Conservation (phyloP, 169 alveolate species). For the Cryptosporidium muris region DNA sequence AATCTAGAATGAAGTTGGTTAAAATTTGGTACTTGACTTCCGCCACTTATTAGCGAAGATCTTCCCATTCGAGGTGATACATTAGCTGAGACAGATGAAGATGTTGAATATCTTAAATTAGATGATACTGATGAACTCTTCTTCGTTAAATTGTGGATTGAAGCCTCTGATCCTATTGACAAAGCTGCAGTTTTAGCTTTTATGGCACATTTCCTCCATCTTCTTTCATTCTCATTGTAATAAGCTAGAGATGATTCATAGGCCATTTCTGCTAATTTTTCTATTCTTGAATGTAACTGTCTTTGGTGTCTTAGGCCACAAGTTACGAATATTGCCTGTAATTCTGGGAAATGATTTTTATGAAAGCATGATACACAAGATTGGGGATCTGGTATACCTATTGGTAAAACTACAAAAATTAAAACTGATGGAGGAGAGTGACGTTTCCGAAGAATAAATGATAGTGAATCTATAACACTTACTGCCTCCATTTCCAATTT, state of each 20-base stretch:
- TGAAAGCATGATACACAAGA: slow-evolving; percentile 58
- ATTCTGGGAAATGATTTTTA: slow-evolving; percentile 59
- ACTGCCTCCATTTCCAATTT: slow-evolving; percentile 51
- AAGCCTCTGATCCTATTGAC: slow-evolving; percentile 13
- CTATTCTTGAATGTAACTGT: slow-evolving; percentile 53
- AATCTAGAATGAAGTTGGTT: slow-evolving; percentile 57
- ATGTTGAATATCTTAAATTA: slow-evolving; percentile 18
- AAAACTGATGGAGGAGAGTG: slow-evolving; percentile 69
- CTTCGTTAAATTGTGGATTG: slow-evolving; percentile 11
- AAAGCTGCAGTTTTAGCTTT: slow-evolving; percentile 65
- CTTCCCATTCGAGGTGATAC: slow-evolving; percentile 54
- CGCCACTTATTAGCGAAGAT: slow-evolving; percentile 10
- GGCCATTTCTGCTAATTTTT: slow-evolving; percentile 65
- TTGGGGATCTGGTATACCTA: slow-evolving; percentile 68
- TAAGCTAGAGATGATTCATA: slow-evolving; percentile 64
- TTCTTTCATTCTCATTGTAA: slow-evolving; percentile 57
- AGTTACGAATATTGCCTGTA: slow-evolving; percentile 63
- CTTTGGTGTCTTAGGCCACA: slow-evolving; percentile 63
- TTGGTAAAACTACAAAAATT: slow-evolving; percentile 57
- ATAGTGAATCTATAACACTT: slow-evolving; percentile 7
- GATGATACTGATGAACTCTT: slow-evolving; percentile 27
- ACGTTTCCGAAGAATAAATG: slow-evolving; percentile 25
- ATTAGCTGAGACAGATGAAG: slow-evolving; percentile 12
- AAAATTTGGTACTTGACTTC: slow-evolving; percentile 3
- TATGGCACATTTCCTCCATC: slow-evolving; percentile 69